These are phyloP conservation scores for Lactifluus pinguis DNA, from an alignment of 768 basidiomycete genomes.

Conservation along the genomic window DNA sequence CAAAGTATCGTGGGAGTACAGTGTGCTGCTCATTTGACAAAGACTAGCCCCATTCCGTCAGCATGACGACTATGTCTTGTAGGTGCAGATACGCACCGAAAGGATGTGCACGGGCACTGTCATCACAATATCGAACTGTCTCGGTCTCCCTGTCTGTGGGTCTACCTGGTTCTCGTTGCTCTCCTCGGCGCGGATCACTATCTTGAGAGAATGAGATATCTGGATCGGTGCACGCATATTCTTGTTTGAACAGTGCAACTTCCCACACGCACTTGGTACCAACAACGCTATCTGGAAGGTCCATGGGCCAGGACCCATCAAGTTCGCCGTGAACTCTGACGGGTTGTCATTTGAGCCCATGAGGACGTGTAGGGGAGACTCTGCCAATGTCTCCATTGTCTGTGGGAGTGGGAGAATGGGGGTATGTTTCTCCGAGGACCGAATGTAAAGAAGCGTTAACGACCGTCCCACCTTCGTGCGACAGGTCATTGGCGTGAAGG, in stretches of 20 bases:
- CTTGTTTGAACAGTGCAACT: conserved; percentile 69
- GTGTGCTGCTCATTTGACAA: conserved; percentile 8
- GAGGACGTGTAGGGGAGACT: conserved; percentile 73
- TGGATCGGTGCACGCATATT: conserved; percentile 69
- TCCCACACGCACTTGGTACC: conserved; percentile 52
- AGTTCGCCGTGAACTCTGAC: conserved; percentile 28
- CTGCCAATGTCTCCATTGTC: conserved; percentile 42
- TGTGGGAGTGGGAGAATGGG: conserved; percentile 58
- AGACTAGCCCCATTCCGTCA: not conserved
- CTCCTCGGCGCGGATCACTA: conserved; percentile 74
- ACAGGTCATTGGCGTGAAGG: conserved; percentile 53
- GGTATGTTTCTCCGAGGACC: conserved; percentile 19
- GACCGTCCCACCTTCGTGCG: conserved; percentile 51
- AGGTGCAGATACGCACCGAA: conserved; percentile 48
- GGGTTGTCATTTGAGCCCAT: conserved; percentile 47
- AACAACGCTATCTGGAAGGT: conserved; percentile 56
- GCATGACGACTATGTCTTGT: not conserved
- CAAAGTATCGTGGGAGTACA: conserved; percentile 6
- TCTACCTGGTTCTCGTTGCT: conserved; percentile 62
- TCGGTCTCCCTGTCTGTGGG: conserved; percentile 59
- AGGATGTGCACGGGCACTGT: conserved; percentile 81
- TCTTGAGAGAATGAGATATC: conserved; percentile 70
- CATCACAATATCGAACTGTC: conserved; percentile 80
- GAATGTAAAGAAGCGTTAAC: not conserved
- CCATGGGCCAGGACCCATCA: conserved; percentile 39